Conservation (phyloP, 2,329 filamentous ascomycete species). For the Verticillium nonalfalfae region DNA sequence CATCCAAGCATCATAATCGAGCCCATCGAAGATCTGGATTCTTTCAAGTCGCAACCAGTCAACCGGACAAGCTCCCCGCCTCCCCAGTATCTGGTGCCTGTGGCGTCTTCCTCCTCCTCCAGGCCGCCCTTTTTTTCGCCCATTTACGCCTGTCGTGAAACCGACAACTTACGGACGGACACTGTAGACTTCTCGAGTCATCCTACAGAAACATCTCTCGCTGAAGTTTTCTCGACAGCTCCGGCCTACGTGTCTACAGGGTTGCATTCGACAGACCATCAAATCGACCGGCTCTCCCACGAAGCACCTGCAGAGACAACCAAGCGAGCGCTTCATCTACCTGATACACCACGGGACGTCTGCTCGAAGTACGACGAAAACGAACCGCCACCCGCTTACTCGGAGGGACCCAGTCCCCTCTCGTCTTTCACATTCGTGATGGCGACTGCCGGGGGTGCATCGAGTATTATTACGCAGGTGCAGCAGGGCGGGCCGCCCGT, state of each 20-base stretch:
- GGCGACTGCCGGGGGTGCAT: conserved; percentile 92
- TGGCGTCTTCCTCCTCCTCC: conserved; percentile 42
- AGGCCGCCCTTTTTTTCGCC: conserved; percentile 56
- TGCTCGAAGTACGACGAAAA: conserved; percentile 74
- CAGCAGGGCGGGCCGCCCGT: conserved; percentile 88
- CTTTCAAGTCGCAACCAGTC: conserved; percentile 10
- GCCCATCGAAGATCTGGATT: neutral
- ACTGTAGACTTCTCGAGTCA: neutral
- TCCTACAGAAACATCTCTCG: conserved; percentile 17
- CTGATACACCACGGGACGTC: conserved; percentile 70
- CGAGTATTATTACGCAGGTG: conserved; percentile 99
- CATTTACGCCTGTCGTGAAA: conserved; percentile 39
- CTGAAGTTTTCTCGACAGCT: conserved; percentile 28
- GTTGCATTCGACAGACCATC: conserved; percentile 28
- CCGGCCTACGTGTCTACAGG: conserved; percentile 48
- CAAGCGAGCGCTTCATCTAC: conserved; percentile 70
- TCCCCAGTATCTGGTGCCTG: conserved; percentile 52
- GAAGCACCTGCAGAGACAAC: conserved; percentile 60
- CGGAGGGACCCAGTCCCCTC: conserved; percentile 88
- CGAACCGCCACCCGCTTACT: conserved; percentile 94
- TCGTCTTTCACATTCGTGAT: conserved; percentile 93
- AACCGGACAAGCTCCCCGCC: conserved; percentile 43
- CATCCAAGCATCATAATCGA: conserved; percentile 17
- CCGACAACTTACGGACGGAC: conserved; percentile 26
- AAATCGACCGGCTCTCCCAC: conserved; percentile 32